These are phyloP conservation scores for Umbelopsis sp. DNA, from an alignment of 192 early-diverging fungal genomes.

Conservation along the genomic window DNA sequence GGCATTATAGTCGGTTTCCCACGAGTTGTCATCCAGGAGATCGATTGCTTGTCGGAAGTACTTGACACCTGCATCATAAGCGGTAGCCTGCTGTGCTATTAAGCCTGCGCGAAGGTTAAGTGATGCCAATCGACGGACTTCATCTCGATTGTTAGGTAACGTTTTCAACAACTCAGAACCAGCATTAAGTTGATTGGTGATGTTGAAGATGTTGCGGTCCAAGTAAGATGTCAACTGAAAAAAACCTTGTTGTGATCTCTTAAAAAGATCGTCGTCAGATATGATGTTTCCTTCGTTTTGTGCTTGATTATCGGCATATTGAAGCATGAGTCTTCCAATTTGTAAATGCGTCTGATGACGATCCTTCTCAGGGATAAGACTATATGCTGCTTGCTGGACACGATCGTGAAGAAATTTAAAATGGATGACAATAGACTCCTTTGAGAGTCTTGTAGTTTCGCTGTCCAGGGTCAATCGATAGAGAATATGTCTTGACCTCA, in stretches of 20 bases:
- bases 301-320: conserved; percentile 20
- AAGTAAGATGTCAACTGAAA: conserved; percentile 8
- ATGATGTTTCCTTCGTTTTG: not conserved
- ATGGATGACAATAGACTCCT: conserved; percentile 10
- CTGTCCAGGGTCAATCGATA: not conserved
- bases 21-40: conserved; percentile 23
- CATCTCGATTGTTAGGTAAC: conserved; percentile 6
- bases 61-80: conserved; percentile 25
- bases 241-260: not conserved
- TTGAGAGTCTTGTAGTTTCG: not conserved
- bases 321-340: conserved; percentile 32
- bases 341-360: conserved; percentile 29
- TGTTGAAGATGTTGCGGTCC: conserved; percentile 40
- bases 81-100: conserved; percentile 32
- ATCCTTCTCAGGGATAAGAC: conserved; percentile 27
- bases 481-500: not conserved
- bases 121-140: not conserved
- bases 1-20: conserved; percentile 28
- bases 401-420: conserved; percentile 41
- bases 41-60: conserved; percentile 23
- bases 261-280: not conserved
- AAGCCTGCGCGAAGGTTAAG: conserved; percentile 31
- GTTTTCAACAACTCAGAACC: conserved; percentile 20
- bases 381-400: conserved; percentile 41
- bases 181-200: conserved; percentile 38